Base-by-base conservation (phyloP, 305 asterid species). In the Striga hermonthica region DNA sequence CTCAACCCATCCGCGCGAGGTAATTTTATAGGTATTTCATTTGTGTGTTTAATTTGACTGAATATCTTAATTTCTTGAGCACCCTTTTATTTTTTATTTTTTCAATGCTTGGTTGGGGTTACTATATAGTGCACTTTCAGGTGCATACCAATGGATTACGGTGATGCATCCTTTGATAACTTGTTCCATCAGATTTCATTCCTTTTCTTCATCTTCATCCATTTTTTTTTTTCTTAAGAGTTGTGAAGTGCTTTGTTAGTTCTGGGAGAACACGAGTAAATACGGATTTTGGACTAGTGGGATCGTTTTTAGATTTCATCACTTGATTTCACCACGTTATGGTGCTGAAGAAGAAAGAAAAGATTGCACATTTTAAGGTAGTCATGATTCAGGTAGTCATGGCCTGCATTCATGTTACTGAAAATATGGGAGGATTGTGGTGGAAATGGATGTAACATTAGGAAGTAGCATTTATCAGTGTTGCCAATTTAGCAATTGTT, bases 1-100 rank as follows among this genome's bases (percentile, higher is more conserved):
- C 54, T 76, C 97, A 38, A 78, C 95, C 63, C 97, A 86, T 62
- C 97, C 99, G 56, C 88, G 97, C 28, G 99, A 93, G 97, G 99
- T 93, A 72, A 53, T 45, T 41, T 59, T 36, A 5, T 53, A 37
- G 60, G 9, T 49, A 7, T 9, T 41, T 6, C 9, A 13, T 16
- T 4, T 9, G 55, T 49, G 55, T 14, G 56, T 4, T 47, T 7
- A n/a, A 38, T 37, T 38, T 31, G n/a, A 63, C 36, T 39, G 36
- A 36, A 16, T 38, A 6, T 38, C 13, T 52, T 35, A 49, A 55
- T 48, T 49, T 12, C 13, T 59, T 9, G 63, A 50, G 47, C 62
- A n/a, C 56, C 53, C 41, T 31, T 62, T 49, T 49, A 22, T 22
- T 22, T 22, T 22, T 0, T n/a, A n/a, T n/a, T 22, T 22, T 41